Evolutionary conservation across 257 asterid species (phyloP).

Genomic region (Apocynum venetum): DNA sequence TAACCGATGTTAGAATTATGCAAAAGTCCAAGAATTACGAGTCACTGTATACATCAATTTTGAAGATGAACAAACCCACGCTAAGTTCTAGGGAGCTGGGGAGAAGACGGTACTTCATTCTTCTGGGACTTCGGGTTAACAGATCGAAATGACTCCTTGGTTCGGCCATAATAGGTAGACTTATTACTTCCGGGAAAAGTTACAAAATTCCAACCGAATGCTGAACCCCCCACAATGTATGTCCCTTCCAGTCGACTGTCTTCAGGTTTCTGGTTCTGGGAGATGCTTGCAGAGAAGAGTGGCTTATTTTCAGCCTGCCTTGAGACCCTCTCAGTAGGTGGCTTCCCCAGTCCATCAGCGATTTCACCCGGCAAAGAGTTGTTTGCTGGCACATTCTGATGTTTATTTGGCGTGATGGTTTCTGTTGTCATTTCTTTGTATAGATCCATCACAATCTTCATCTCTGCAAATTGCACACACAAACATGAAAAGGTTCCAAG

Average conservation of each 20-base stretch:
- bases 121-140: conserved; percentile 33
- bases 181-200: conserved; percentile 35
- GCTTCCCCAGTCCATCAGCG: conserved; percentile 22
- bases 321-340: conserved; percentile 20
- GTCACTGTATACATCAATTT: background rate
- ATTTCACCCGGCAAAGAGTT: conserved; percentile 18
- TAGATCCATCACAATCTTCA: conserved; percentile 59
- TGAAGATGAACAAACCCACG: background rate
- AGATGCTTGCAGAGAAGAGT: conserved; percentile 6
- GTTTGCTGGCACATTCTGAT: conserved; percentile 26
- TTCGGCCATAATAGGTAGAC: conserved; percentile 53
- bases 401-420: conserved; percentile 30
- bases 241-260: conserved; percentile 34
- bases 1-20: background rate
- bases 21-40: background rate
- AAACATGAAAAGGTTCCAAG: background rate
- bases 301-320: conserved; percentile 24
- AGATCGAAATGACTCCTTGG: conserved; percentile 60
- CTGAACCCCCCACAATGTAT: conserved; percentile 67
- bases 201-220: conserved; percentile 83
- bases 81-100: background rate
- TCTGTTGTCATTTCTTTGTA: conserved; percentile 52
- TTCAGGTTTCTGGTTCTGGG: conserved; percentile 22
- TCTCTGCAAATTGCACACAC: conserved; percentile 39
- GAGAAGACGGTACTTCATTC: conserved; percentile 15